Evolutionary conservation across 2,329 filamentous ascomycete species (phyloP).

Genomic region (Fusarium robinianum): DNA sequence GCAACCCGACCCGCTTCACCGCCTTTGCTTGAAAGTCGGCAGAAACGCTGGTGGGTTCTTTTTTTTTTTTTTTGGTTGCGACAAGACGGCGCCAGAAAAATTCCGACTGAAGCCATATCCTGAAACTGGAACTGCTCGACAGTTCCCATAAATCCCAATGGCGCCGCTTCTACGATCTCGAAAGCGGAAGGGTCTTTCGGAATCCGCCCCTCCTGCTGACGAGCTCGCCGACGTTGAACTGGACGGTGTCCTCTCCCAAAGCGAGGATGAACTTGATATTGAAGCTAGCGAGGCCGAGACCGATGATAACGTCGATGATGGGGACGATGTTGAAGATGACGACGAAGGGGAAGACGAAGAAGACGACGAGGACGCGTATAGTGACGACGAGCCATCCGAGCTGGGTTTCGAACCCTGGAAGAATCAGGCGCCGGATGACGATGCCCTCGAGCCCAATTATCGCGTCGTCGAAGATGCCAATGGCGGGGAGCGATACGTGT

Average conservation of each 20-base stretch:
- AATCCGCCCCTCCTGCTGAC: constrained; percentile 21
- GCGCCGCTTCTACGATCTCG: constrained; percentile 28
- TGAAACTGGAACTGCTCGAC: not conserved
- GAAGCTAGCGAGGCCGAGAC: constrained; percentile 45
- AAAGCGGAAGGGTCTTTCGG: constrained; percentile 32
- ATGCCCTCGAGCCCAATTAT: constrained; percentile 52
- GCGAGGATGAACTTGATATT: constrained; percentile 62
- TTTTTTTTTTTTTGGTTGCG: not conserved
- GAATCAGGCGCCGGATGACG: constrained; percentile 43
- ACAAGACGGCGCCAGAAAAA: constrained; percentile 1
- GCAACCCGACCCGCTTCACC: not conserved
- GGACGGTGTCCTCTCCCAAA: constrained; percentile 61
- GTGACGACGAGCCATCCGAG: constrained; percentile 38
- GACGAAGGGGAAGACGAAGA: constrained; percentile 43
- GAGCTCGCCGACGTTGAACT: constrained; percentile 52
- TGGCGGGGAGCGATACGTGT: constrained; percentile 87
- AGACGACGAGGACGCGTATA: constrained; percentile 34
- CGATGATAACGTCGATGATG: constrained; percentile 43
- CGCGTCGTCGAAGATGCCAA: constrained; percentile 78
- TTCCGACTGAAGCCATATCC: not conserved
- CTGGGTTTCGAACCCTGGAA: constrained; percentile 41
- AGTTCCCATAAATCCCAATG: constrained; percentile 18
- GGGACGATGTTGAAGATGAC: constrained; percentile 18
- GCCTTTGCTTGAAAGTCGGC: not conserved
- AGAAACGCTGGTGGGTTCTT: not conserved